Evolutionary conservation across 176 grass and related monocot species (phyloP).

Genomic region (Saccharum officinarum): DNA sequence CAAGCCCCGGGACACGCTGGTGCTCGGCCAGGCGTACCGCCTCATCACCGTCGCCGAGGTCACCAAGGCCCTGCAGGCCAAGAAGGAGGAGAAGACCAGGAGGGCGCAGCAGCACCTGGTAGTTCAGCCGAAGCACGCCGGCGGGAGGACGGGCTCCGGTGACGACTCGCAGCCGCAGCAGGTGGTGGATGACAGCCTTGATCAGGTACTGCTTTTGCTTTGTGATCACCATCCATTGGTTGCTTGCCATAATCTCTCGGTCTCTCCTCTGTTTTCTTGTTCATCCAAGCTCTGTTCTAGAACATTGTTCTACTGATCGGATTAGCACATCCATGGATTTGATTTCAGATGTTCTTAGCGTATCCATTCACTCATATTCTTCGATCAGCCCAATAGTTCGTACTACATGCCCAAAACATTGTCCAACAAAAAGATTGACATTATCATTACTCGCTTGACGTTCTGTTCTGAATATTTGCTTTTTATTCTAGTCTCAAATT

Average conservation of each 20-base stretch:
- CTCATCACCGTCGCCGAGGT: conserved; percentile 86
- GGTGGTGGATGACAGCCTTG: background rate
- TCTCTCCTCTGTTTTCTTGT: background rate
- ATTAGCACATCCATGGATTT: background rate
- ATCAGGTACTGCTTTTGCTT: conserved; percentile 38
- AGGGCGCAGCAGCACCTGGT: conserved; percentile 32
- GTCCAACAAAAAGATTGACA: background rate
- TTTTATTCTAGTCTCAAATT: background rate
- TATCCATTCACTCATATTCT: background rate
- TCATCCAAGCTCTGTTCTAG: background rate
- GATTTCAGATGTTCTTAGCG: background rate
- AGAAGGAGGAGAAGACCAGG: conserved; percentile 72
- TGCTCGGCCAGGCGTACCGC: conserved; percentile 76
- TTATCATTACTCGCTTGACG: background rate
- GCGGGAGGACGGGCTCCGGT: background rate
- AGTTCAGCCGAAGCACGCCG: conserved; percentile 4
- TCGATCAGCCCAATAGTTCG: background rate
- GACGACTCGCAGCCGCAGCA: background rate
- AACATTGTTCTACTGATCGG: background rate
- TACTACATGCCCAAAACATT: background rate
- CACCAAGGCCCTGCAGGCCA: conserved; percentile 59
- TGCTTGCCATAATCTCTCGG: background rate
- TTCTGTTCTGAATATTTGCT: background rate
- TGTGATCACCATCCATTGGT: background rate
- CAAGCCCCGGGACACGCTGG: conserved; percentile 68